phyloP scores from a whole-genome alignment of 768 basidiomycete species.

The Kondoa malvinella region DNA sequence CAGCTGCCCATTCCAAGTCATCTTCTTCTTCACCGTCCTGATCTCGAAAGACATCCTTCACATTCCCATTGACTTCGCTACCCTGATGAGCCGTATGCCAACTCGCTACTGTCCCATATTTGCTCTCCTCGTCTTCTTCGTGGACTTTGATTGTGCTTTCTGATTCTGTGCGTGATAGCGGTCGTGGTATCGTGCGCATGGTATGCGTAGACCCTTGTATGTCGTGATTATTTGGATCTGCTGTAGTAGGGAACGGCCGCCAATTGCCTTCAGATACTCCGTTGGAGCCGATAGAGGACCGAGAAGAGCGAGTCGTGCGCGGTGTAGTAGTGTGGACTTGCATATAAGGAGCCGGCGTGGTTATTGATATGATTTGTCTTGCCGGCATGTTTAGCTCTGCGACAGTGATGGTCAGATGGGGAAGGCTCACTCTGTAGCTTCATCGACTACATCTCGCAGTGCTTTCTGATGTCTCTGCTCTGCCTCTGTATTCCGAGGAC shows the following conservation, averaged over 20 bases:
- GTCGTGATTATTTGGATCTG: not conserved
- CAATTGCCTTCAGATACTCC: not conserved
- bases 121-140: not conserved
- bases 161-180: not conserved
- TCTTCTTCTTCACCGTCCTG: not conserved
- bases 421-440: not conserved
- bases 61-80: not conserved
- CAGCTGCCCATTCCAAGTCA: not conserved
- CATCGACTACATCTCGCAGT: not conserved
- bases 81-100: not conserved
- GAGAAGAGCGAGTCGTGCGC: not conserved
- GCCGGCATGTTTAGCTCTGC: not conserved
- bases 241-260: not conserved
- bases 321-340: not conserved
- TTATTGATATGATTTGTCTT: not conserved
- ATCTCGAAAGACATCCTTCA: not conserved
- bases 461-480: not conserved
- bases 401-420: not conserved
- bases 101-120: not conserved
- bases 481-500: not conserved
- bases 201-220: not conserved
- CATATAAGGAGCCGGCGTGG: not conserved
- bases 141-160: not conserved
- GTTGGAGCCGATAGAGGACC: not conserved
- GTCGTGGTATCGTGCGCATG: not conserved